Conservation (phyloP, 805 yeast genomes). For the Torulaspora quercuum region DNA sequence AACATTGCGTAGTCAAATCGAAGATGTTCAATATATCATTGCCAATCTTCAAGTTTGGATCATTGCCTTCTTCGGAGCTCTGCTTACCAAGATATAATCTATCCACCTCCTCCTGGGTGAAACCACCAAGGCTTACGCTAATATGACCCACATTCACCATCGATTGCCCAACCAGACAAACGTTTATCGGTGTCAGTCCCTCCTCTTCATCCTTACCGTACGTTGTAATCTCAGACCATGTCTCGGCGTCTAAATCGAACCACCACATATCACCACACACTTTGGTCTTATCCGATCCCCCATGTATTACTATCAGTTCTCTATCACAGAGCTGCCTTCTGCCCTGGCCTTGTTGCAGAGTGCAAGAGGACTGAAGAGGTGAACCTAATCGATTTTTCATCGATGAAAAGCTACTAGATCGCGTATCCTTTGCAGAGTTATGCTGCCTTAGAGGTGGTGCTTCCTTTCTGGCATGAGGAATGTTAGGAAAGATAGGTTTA, state of each 20-base stretch:
- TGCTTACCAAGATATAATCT: slow-evolving; percentile 13
- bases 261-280: slow-evolving; percentile 51
- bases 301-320: slow-evolving; percentile 36
- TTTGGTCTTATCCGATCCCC: slow-evolving; percentile 38
- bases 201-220: slow-evolving; percentile 17
- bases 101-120: slow-evolving; percentile 27
- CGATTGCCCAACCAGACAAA: slow-evolving; percentile 32
- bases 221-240: slow-evolving; percentile 37
- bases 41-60: slow-evolving; percentile 9
- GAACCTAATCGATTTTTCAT: slow-evolving; percentile 7
- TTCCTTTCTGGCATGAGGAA: slow-evolving; percentile 19
- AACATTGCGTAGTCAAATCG: slow-evolving; percentile 24
- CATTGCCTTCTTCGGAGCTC: slow-evolving; percentile 1
- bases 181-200: slow-evolving; percentile 16
- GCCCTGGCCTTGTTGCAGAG: slow-evolving; percentile 1
- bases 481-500: slow-evolving; percentile 20
- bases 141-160: slow-evolving; percentile 27
- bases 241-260: slow-evolving; percentile 44
- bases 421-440: slow-evolving; percentile 5
- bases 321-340: slow-evolving; percentile 9
- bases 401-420: slow-evolving; percentile 1
- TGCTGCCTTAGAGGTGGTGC: slow-evolving; percentile 6
- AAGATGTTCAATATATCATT: slow-evolving; percentile 23
- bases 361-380: slow-evolving; percentile 2
- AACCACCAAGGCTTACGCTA: slow-evolving; percentile 30